Evolutionary conservation across 2,329 filamentous ascomycete genomes (phyloP), one percentile per base, ranked within the genome.

Genomic region (Coleophoma cylindrospora): DNA sequence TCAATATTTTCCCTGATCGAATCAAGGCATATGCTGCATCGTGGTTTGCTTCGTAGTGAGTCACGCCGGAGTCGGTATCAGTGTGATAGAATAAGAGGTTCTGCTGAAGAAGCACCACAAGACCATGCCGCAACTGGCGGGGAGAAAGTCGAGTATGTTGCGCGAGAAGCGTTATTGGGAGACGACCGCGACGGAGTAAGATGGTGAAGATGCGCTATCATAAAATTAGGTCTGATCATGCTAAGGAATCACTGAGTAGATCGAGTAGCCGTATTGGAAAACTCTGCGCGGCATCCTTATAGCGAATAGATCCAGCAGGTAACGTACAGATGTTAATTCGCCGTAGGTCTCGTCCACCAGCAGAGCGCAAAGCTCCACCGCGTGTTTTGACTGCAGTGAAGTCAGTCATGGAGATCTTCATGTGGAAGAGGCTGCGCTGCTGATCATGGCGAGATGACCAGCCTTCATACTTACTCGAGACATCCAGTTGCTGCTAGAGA

Each of bases 281-380:
- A 40, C 38, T 45, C 40, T 41, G 17, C 43, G 13, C 27, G 27
- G 27, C 7, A 27, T 27, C 27, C 27, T 27, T 27, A 10, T 10
- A 27, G 9, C 9, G 27, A 27, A 27, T 27, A 10, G 3, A 8
- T 27, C 7, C 9, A 27, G 50, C 21, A 27, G 43, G 27, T 53
- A 43, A 74, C 86, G 64, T 87, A 96, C 92, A 66, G 90, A 89
- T 55, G 91, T 90, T 52, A 97, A 83, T 72, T 95, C 89, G 65
- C 94, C 94, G 69, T 94, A 92, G 52, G 89, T 79, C 67, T 96
- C 91, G 66, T 91, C 84, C 56, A 97, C 86, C 56, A 96, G 80
- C 66, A 95, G 83, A 74, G 86, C 81, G 75, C 90, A 96, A 65
- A 97, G 88, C 80, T 96, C 89, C 64, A 87, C 83, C 59, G 87